Base-by-base conservation (phyloP, 305 asterid species). In the Plantago rigida region DNA sequence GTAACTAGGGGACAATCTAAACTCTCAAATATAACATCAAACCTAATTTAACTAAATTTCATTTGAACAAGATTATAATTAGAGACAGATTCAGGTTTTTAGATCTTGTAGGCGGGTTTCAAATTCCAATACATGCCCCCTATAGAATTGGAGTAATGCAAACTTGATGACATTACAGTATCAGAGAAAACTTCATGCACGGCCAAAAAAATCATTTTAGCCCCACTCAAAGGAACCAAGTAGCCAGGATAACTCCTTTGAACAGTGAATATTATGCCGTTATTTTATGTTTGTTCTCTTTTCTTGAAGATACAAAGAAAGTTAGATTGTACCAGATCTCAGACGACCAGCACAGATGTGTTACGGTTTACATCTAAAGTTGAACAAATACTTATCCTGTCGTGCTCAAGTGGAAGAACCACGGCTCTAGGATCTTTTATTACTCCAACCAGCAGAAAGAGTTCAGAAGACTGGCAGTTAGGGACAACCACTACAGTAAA, bases 151-250 rank as follows among this genome's bases (percentile, higher is more conserved):
- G 51, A 58, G 51, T 19, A 42, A 19, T 14, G 47, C 14, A 56
- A 34, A 56, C 64, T 56, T 34, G 45, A 65, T 39, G 59, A 42
- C 58, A 46, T 65, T 44, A 11, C 19, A 46, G 49, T 39, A 29
- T 47, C 64, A 47, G 64, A 36, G 34, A 56, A 59, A 7, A 65
- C 5, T 29, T 45, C 56, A 55, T 54, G 13, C 62, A 45, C 26
- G 45, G 48, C 26, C 45, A 45, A 47, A 19, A 31, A 46, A 10
- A 54, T 54, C 44, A 13, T 24, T 4, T 28, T 13, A 7, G 34
- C 47, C 31, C 5, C 13, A 14, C 36, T 29, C 47, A 13, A 55
- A n/a, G 47, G 10, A 34, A 55, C 59, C 6, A 31, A 55, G 39
- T 6, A 19, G n/a, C 51, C 51, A 47, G 28, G 55, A 19, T 50